A percentile compares a stretch with the other conserved stretches of the same genome.
These are phyloP conservation scores for Linnemannia exigua DNA, from an alignment of 192 early-diverging fungal species.

Conservation along the genomic window DNA sequence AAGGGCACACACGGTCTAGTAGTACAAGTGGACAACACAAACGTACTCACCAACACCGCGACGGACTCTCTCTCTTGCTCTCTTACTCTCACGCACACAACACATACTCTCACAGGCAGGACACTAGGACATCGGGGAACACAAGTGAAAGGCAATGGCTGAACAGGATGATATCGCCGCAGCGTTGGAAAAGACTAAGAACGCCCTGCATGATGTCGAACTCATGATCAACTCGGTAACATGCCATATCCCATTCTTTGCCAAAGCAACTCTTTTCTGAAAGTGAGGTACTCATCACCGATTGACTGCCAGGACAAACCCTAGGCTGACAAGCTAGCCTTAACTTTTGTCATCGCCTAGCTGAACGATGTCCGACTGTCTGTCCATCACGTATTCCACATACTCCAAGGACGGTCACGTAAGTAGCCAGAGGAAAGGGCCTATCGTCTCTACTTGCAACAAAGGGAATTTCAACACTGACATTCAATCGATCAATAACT, in stretches of 20 bases:
- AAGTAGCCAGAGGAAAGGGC: neutral
- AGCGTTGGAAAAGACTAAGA: slow-evolving; percentile 39
- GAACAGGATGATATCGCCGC: slow-evolving; percentile 27
- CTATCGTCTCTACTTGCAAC: neutral
- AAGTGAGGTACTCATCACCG: neutral
- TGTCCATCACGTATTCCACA: slow-evolving; percentile 43
- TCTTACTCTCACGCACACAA: neutral
- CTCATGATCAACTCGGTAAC: slow-evolving; percentile 52
- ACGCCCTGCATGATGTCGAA: slow-evolving; percentile 40
- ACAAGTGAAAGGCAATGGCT: slow-evolving; percentile 4
- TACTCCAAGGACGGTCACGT: slow-evolving; percentile 53
- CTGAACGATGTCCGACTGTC: slow-evolving; percentile 50
- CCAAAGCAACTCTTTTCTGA: neutral
- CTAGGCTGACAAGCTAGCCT: neutral
- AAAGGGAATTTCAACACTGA: neutral
- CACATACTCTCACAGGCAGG: no score
- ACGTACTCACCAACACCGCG: neutral
- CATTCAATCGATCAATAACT: neutral
- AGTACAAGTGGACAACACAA: no score
- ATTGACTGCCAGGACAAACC: neutral
- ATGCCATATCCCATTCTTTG: no score
- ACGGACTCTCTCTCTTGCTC: neutral
- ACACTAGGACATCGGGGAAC: no score
- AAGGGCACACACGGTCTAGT: no score
- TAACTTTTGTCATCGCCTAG: slow-evolving; percentile 1